Percentiles rank a stretch among this genome's conserved stretches.
phyloP scores from a whole-genome alignment of 805 yeast genomes.

The Cyberlindnera euphorbiiphila region DNA sequence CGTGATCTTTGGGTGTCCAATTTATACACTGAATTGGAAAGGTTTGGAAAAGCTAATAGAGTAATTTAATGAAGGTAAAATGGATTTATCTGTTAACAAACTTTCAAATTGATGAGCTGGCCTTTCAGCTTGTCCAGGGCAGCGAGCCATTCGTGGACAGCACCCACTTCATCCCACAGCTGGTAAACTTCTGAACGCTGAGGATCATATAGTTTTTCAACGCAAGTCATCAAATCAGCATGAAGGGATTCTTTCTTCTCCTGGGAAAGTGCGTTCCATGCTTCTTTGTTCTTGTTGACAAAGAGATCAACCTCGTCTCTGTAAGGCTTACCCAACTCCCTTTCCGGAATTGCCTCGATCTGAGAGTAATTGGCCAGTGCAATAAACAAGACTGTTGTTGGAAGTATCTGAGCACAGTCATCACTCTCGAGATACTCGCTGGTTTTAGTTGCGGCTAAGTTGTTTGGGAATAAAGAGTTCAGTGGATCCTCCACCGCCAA shows the following conservation, averaged over 20 bases:
- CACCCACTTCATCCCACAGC: slow-evolving; percentile 7
- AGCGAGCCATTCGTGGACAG: slow-evolving; percentile 1
- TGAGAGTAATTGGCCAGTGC: slow-evolving; percentile 3
- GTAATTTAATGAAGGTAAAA: neutral
- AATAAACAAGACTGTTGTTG: slow-evolving; percentile 1
- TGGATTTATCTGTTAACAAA: too few relatives aligned
- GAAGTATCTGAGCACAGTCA: slow-evolving; percentile 1
- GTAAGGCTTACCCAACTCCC: slow-evolving; percentile 3
- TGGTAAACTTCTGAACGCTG: slow-evolving; percentile 4
- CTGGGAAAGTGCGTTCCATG: slow-evolving; percentile 1
- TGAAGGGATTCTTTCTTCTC: neutral
- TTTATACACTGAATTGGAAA: slow-evolving; percentile 34
- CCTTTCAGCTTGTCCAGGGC: slow-evolving; percentile 1
- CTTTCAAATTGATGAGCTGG: neutral
- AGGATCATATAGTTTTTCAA: neutral
- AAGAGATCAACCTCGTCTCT: slow-evolving; percentile 2
- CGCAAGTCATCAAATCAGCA: neutral
- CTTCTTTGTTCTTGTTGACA: slow-evolving; percentile 1
- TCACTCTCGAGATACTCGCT: slow-evolving; percentile 7
- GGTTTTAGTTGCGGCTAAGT: neutral
- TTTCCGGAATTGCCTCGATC: slow-evolving; percentile 2
- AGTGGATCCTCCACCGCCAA: neutral
- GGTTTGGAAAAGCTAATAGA: slow-evolving; percentile 22
- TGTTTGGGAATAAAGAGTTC: neutral
- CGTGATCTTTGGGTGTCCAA: slow-evolving; percentile 74